A percentile compares a stretch with the other conserved stretches of the same genome.
These are phyloP conservation scores for Calocera cornea DNA, from an alignment of 768 basidiomycete genomes.

Conservation along the genomic window DNA sequence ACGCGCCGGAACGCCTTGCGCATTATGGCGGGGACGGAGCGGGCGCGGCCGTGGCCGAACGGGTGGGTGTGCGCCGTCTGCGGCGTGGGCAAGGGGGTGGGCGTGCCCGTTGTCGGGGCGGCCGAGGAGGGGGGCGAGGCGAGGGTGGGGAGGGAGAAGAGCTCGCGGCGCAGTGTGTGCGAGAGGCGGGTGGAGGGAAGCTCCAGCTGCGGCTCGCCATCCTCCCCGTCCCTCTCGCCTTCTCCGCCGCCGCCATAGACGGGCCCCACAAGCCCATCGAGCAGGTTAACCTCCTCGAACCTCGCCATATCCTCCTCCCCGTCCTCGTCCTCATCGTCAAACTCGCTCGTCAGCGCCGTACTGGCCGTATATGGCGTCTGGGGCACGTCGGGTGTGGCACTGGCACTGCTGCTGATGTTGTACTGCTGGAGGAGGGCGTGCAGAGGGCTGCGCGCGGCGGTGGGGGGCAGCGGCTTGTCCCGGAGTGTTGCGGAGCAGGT, in stretches of 20 bases:
- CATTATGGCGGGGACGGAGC: conserved; percentile 45
- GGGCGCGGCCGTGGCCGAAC: too few relatives aligned
- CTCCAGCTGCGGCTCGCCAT: conserved; percentile 29
- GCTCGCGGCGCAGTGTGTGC: conserved; percentile 46
- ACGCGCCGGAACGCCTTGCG: conserved; percentile 78
- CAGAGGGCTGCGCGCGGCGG: conserved; percentile 28
- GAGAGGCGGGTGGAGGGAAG: conserved; percentile 65
- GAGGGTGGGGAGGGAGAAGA: conserved; percentile 41
- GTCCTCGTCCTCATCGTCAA: conserved; percentile 26
- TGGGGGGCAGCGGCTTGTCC: conserved; percentile 49
- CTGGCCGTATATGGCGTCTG: conserved; percentile 23
- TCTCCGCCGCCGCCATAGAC: conserved; percentile 37
- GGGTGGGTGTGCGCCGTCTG: conserved; percentile 8
- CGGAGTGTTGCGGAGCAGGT: conserved; percentile 81
- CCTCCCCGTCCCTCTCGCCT: conserved; percentile 15
- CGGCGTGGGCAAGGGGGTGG: conserved; percentile 28
- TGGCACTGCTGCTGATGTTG: not conserved
- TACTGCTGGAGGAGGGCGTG: conserved; percentile 10
- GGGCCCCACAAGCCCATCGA: conserved; percentile 40
- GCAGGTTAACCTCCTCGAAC: conserved; percentile 53
- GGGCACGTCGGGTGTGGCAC: conserved; percentile 13
- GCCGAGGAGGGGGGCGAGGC: conserved; percentile 35
- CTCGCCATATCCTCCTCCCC: conserved; percentile 27
- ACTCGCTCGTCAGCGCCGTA: conserved; percentile 20
- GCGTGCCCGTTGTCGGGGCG: conserved; percentile 37